Conservation (phyloP, 257 asterid species). For the Ilex aquifolium region DNA sequence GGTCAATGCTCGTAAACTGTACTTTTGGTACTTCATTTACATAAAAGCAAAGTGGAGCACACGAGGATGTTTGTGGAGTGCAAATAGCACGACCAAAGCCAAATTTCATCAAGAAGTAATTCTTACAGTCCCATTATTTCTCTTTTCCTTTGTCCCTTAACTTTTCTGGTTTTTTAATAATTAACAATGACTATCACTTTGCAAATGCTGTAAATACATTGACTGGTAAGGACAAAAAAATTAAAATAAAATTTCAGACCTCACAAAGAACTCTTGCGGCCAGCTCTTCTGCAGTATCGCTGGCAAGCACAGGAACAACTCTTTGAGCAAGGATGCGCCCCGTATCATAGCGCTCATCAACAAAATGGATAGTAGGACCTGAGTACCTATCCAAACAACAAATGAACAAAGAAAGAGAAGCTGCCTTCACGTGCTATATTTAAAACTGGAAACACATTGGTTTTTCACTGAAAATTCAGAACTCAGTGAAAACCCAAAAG, state of each 20-base stretch:
- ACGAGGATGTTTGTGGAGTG: no score
- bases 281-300: slow-evolving; percentile 70
- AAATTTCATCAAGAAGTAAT: no score
- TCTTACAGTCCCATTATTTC: no score
- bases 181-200: background rate
- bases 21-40: no score
- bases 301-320: slow-evolving; percentile 70
- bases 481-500: background rate
- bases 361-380: slow-evolving; percentile 77
- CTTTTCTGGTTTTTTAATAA: background rate
- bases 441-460: background rate
- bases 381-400: slow-evolving; percentile 41
- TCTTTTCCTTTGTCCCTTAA: no score
- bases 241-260: slow-evolving; percentile 26
- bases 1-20: no score
- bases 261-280: slow-evolving; percentile 75
- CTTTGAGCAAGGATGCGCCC: slow-evolving; percentile 85
- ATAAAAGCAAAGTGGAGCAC: no score
- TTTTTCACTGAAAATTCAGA: background rate
- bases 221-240: background rate
- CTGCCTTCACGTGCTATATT: background rate
- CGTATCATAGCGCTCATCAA: slow-evolving; percentile 74
- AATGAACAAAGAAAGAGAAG: background rate
- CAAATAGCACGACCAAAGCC: no score
- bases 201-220: background rate